Conservation (phyloP, 2,329 filamentous ascomycete species). For the Chaetothyriales sp. region DNA sequence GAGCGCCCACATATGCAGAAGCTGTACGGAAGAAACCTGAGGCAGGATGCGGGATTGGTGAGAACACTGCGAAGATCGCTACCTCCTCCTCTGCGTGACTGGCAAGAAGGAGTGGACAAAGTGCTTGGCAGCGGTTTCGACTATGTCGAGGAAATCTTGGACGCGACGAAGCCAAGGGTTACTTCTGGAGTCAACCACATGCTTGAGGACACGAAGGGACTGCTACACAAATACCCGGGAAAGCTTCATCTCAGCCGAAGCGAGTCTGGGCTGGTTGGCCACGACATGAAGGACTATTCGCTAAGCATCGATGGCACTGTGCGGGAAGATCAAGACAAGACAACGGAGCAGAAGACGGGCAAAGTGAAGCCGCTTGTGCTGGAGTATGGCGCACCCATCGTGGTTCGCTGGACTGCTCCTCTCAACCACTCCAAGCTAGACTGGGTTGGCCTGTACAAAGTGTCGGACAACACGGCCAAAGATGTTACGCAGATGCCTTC, state of each 20-base stretch:
- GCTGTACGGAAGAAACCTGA: constrained; percentile 73
- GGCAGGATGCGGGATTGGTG: constrained; percentile 77
- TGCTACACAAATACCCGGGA: constrained; percentile 82
- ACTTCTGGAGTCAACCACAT: constrained; percentile 75
- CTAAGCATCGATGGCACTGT: constrained; percentile 57
- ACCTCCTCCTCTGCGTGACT: constrained; percentile 67
- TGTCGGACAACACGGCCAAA: constrained; percentile 80
- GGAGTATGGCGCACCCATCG: constrained; percentile 81
- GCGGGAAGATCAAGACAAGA: constrained; percentile 45
- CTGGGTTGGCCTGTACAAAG: constrained; percentile 93
- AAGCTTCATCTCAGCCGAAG: constrained; percentile 71
- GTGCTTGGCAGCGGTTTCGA: constrained; percentile 76
- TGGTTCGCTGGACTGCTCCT: constrained; percentile 80
- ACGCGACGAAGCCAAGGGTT: constrained; percentile 71
- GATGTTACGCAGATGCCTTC: constrained; percentile 74
- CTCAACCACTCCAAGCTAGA: constrained; percentile 77
- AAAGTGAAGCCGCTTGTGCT: constrained; percentile 63
- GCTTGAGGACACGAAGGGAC: constrained; percentile 69
- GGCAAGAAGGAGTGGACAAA: constrained; percentile 73
- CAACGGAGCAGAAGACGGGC: constrained; percentile 44
- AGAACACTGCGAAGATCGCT: constrained; percentile 81
- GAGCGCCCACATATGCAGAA: constrained; percentile 98
- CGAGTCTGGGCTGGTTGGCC: constrained; percentile 64
- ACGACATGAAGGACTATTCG: constrained; percentile 67
- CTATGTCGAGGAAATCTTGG: constrained; percentile 81